phyloP scores from a whole-genome alignment of 305 asterid species.

The Solanum aculeatissimum region DNA sequence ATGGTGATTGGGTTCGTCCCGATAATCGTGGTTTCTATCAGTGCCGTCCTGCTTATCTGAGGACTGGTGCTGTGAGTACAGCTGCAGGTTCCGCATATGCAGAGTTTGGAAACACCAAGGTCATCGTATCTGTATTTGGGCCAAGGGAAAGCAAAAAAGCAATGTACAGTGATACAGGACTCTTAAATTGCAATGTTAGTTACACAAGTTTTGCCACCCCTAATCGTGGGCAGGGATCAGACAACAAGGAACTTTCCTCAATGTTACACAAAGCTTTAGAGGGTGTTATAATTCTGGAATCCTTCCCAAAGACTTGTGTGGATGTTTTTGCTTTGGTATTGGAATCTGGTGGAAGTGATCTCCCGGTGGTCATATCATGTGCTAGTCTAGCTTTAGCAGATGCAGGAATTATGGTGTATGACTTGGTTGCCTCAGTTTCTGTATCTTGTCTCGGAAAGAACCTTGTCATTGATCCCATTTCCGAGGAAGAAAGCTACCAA shows the following conservation, averaged over 20 bases:
- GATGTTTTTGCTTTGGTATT: slow-evolving; percentile 96
- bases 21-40: slow-evolving; percentile 78
- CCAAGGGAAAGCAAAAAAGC: slow-evolving; percentile 99
- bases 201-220: slow-evolving; percentile 75
- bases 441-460: slow-evolving; percentile 63
- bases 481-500: slow-evolving; percentile 61
- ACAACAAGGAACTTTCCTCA: slow-evolving; percentile 67
- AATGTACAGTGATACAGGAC: slow-evolving; percentile 76
- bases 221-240: slow-evolving; percentile 64
- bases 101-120: slow-evolving; percentile 90
- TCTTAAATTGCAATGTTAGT: slow-evolving; percentile 79
- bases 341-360: slow-evolving; percentile 99
- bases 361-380: slow-evolving; percentile 81
- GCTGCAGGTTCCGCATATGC: slow-evolving; percentile 99
- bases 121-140: slow-evolving; percentile 96
- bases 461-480: slow-evolving; percentile 58
- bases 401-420: slow-evolving; percentile 91
- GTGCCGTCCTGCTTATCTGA: slow-evolving; percentile 89
- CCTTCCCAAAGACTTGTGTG: slow-evolving; percentile 92
- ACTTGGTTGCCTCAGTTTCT: slow-evolving; percentile 82
- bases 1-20: slow-evolving; percentile 68
- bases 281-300: slow-evolving; percentile 79
- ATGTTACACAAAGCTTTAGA: slow-evolving; percentile 90
- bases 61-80: slow-evolving; percentile 79
- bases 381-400: slow-evolving; percentile 97